phyloP scores from a whole-genome alignment of 2,329 filamentous ascomycete species.

The Coniochaeta ligniaria region DNA sequence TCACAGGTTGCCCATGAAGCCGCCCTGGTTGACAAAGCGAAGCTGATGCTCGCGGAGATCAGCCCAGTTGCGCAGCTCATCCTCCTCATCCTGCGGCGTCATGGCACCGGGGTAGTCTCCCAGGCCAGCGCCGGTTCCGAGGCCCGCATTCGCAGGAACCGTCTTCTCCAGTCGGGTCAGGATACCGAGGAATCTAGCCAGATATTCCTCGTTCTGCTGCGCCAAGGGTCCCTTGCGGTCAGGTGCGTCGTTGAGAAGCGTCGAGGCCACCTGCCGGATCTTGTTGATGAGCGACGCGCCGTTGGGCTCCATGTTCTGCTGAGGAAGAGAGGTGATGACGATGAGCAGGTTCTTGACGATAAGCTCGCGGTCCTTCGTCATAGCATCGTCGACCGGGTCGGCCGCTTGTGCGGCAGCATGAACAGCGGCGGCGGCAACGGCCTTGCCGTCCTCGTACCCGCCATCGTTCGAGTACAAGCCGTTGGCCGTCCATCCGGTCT shows the following conservation, averaged over 20 bases:
- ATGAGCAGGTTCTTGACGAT: constrained; percentile 73
- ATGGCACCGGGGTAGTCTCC: constrained; percentile 24
- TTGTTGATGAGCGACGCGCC: constrained; percentile 66
- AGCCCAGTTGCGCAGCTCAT: constrained; percentile 70
- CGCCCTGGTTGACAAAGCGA: constrained; percentile 30
- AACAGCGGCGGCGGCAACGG: constrained; percentile 27
- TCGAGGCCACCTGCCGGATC: constrained; percentile 77
- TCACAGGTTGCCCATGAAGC: constrained; percentile 9
- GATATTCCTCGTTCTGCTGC: constrained; percentile 59
- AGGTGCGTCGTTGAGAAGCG: constrained; percentile 56
- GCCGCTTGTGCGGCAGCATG: constrained; percentile 35
- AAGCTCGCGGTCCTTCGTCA: constrained; percentile 70
- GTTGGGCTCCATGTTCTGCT: constrained; percentile 76
- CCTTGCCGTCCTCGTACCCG: constrained; percentile 16
- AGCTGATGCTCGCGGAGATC: constrained; percentile 72
- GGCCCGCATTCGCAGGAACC: constrained; percentile 25
- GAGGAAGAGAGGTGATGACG: constrained; percentile 69
- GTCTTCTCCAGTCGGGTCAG: constrained; percentile 67
- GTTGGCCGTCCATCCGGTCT: neutral
- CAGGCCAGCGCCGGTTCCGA: neutral
- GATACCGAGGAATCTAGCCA: constrained; percentile 67
- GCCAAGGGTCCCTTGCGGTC: constrained; percentile 45
- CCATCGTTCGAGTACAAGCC: neutral
- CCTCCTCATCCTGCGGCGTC: constrained; percentile 60
- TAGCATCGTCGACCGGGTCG: constrained; percentile 49